Evolutionary conservation across 805 yeast genomes (phyloP), one percentile per base, ranked within the genome.

Genomic region (Kockiozyma suomiensis): DNA sequence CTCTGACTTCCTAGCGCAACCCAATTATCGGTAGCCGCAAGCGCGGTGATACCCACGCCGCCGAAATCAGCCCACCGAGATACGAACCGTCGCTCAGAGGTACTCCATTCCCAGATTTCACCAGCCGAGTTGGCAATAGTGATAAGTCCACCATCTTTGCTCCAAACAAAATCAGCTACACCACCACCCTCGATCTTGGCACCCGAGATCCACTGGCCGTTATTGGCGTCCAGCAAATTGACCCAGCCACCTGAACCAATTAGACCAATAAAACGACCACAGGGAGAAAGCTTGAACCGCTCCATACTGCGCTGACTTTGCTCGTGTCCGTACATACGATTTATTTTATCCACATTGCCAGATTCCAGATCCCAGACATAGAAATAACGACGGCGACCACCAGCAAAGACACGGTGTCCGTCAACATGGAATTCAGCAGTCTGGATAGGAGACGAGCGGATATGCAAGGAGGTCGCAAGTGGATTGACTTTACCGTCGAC

Each of bases 271-370:
- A 76, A 87, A 38, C 75, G 76, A 15, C 97, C 97, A 66, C 81
- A 80, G 0, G 86, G 86, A 25, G 94, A 88, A 7, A 71, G 61
- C 70, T 85, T 85, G 75, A 94, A 93, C 68, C 86, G 81, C 73
- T 94, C 99, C 80, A 91, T 90, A 8, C 96, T 86, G 67, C 82
- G 82, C 76, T 93, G 98, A 37, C 86, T 83, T 37, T 81, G 77
- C 70, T 90, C 97, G 70, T 92, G 96, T 3, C 99, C 99, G 72
- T 92, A 93, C 80, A 93, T 75, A 74, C 97, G 83, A 55, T 88
- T 83, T 42, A 94, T 84, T 75, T 92, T 94, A 66, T 91, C 96
- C 46, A 91, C 84, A 19, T 78, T 79, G 12, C 93, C 91, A 1
- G 81, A 76, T 15, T 84, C 83, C 52, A 94, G 78, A 73, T 91